Evolutionary conservation across 164 flowering plant genomes (phyloP).

Genomic region (Stephania japonica): DNA sequence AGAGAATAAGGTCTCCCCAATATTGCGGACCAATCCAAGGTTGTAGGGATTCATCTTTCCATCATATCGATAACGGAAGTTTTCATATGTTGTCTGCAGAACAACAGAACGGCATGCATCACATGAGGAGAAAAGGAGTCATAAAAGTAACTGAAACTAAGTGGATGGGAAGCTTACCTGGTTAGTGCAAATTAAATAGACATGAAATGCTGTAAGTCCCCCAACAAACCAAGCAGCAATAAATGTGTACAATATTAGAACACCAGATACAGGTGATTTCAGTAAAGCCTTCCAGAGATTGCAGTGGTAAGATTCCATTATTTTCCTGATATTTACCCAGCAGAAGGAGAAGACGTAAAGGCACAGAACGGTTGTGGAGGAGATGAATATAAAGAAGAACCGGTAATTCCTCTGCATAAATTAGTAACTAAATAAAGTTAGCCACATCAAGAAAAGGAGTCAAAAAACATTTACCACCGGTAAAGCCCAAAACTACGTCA

Average conservation of each 20-base stretch:
- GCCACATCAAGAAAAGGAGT: background rate
- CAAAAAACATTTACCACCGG: background rate
- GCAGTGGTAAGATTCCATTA: slow-evolving; percentile 29
- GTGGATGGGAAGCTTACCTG: slow-evolving; percentile 35
- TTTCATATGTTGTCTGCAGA: slow-evolving; percentile 84
- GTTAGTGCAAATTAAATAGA: slow-evolving; percentile 57
- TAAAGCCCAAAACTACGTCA: background rate
- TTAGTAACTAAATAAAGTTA: background rate
- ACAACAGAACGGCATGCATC: slow-evolving; percentile 3
- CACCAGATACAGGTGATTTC: slow-evolving; percentile 47
- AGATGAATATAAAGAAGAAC: slow-evolving; percentile 74
- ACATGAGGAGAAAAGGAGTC: background rate
- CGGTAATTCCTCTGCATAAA: slow-evolving; percentile 63
- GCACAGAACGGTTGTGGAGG: slow-evolving; percentile 57
- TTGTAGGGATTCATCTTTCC: slow-evolving; percentile 58
- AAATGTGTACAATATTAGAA: slow-evolving; percentile 61
- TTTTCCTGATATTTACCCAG: slow-evolving; percentile 49
- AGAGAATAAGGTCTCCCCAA: slow-evolving; percentile 46
- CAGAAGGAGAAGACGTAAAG: slow-evolving; percentile 61
- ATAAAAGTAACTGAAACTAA: background rate
- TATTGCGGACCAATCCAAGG: slow-evolving; percentile 40
- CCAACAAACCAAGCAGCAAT: slow-evolving; percentile 74
- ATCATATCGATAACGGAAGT: slow-evolving; percentile 64
- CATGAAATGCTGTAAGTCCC: slow-evolving; percentile 70
- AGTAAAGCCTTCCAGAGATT: slow-evolving; percentile 46